Percentiles rank a stretch among this genome's conserved stretches.
phyloP scores from a whole-genome alignment of 768 basidiomycete species.

The Suillus occidentalis region DNA sequence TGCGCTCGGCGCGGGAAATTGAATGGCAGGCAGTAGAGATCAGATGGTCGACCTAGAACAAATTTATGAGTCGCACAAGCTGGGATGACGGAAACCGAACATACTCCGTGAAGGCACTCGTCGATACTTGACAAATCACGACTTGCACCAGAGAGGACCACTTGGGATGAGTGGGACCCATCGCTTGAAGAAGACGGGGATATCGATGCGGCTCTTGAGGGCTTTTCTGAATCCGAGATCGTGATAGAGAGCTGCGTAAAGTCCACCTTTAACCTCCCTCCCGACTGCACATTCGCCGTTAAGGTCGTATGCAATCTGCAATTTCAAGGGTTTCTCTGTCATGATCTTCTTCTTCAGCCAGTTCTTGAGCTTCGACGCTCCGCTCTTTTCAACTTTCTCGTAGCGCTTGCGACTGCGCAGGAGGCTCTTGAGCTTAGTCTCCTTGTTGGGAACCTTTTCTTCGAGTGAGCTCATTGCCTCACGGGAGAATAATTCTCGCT shows the following conservation, averaged over 20 bases:
- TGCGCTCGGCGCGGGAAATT: conserved; percentile 56
- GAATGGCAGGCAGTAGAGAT: conserved; percentile 53
- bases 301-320: conserved; percentile 42
- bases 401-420: conserved; percentile 43
- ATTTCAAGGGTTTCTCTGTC: conserved; percentile 35
- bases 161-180: conserved; percentile 44
- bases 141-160: conserved; percentile 51
- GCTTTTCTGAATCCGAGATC: conserved; percentile 26
- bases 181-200: conserved; percentile 12
- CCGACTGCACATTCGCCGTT: conserved; percentile 44
- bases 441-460: conserved; percentile 29
- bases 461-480: conserved; percentile 22
- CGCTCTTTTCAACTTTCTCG: conserved; percentile 32
- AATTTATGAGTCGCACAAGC: conserved; percentile 11
- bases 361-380: conserved; percentile 53
- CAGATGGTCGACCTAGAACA: conserved; percentile 53
- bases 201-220: conserved; percentile 10
- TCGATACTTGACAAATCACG: conserved; percentile 59
- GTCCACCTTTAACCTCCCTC: conserved; percentile 34
- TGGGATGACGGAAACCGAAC: conserved; percentile 20
- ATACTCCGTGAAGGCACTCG: conserved; percentile 53
- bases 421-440: conserved; percentile 41
- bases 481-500: conserved; percentile 31
- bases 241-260: conserved; percentile 16
- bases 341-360: conserved; percentile 65